These are phyloP conservation scores for Oryza coarctata DNA, from an alignment of 176 grass and related monocot genomes.

Conservation along the genomic window DNA sequence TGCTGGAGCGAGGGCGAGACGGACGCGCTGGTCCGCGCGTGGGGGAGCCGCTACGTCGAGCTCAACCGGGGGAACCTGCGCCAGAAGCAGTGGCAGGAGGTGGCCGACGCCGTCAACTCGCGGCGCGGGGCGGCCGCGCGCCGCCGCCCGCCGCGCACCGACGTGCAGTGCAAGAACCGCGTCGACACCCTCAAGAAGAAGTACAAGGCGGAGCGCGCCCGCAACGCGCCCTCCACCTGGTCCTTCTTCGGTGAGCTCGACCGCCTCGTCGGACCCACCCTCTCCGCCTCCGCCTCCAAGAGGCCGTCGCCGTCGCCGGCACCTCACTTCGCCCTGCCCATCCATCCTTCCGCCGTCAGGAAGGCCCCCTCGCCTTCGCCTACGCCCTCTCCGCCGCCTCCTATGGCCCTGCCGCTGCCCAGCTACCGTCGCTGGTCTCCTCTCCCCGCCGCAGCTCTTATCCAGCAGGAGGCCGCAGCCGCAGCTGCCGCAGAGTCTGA, in stretches of 20 bases:
- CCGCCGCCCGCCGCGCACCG: constrained; percentile 81
- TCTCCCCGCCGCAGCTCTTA: constrained; percentile 43
- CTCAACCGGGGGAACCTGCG: constrained; percentile 94
- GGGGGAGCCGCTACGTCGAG: constrained; percentile 86
- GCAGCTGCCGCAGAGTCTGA: constrained; percentile 43
- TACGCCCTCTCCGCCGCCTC: constrained; percentile 37
- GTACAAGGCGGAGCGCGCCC: constrained; percentile 83
- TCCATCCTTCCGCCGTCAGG: constrained; percentile 14
- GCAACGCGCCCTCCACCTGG: constrained; percentile 55
- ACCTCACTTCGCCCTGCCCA: constrained; percentile 13
- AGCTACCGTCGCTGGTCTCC: constrained; percentile 24
- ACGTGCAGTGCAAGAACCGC: constrained; percentile 99
- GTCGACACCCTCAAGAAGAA: constrained; percentile 99
- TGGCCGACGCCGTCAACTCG: constrained; percentile 76
- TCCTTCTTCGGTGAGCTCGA: constrained; percentile 75
- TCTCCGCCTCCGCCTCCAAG: constrained; percentile 34
- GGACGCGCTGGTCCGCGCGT: constrained; percentile 70
- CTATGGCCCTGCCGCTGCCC: constrained; percentile 49
- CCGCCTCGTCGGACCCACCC: constrained; percentile 68
- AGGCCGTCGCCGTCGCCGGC: background rate
- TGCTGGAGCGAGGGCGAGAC: constrained; percentile 99
- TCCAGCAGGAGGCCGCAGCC: constrained; percentile 47
- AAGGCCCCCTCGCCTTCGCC: constrained; percentile 25
- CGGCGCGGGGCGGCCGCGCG: constrained; percentile 53
- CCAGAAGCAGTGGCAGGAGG: constrained; percentile 99